phyloP scores from a whole-genome alignment of 2,329 filamentous ascomycete genomes.

The Claviceps pazoutovae region DNA sequence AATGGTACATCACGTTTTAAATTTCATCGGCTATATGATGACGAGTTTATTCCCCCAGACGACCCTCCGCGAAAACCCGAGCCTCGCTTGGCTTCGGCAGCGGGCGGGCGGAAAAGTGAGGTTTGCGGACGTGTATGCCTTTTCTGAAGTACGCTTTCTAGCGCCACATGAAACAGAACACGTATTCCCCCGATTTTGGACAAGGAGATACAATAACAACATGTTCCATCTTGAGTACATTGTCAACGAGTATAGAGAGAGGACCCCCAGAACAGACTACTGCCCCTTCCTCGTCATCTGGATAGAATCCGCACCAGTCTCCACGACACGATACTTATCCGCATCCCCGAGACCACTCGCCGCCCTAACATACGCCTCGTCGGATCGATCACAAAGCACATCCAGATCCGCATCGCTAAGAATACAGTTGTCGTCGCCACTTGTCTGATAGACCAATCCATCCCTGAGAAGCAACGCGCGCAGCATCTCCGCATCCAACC shows the following conservation, averaged over 20 bases:
- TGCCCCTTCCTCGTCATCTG: constrained; percentile 18
- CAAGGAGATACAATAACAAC: too few relatives aligned
- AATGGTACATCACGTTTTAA: too few relatives aligned
- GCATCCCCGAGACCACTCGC: constrained; percentile 65
- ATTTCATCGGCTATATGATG: too few relatives aligned
- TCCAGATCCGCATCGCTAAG: constrained; percentile 64
- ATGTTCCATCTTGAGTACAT: too few relatives aligned
- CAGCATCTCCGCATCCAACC: constrained; percentile 47
- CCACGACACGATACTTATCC: constrained; percentile 62
- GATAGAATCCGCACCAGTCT: constrained; percentile 50
- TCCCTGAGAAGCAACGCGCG: constrained; percentile 54
- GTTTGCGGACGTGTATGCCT: too few relatives aligned
- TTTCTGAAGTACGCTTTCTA: too few relatives aligned
- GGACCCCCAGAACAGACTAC: background rate
- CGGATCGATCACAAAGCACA: constrained; percentile 62
- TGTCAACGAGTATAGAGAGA: background rate
- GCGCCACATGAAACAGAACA: too few relatives aligned
- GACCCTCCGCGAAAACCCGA: too few relatives aligned
- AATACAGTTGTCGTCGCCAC: constrained; percentile 43
- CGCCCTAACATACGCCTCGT: constrained; percentile 52
- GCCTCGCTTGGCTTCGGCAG: too few relatives aligned
- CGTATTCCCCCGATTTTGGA: too few relatives aligned
- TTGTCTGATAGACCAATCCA: constrained; percentile 47
- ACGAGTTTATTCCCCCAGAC: too few relatives aligned
- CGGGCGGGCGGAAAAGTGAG: too few relatives aligned